Percentiles rank a stretch among this genome's conserved stretches.
phyloP scores from a whole-genome alignment of 2,329 filamentous ascomycete genomes.

The Claviceps capensis region DNA sequence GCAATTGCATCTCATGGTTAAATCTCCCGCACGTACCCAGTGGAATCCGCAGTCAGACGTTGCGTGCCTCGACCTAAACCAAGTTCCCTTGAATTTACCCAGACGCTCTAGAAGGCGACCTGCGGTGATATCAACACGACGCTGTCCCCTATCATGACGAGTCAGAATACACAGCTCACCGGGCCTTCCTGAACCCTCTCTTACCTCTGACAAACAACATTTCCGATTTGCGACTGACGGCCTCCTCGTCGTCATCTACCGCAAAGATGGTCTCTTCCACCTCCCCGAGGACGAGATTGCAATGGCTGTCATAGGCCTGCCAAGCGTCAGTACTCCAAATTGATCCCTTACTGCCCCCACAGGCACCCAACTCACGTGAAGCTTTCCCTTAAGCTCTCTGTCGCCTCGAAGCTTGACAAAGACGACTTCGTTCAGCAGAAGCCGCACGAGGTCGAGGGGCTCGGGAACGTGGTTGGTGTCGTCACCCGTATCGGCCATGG shows the following conservation, averaged over 20 bases:
- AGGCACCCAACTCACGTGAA: slow-evolving; percentile 52
- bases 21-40: background rate
- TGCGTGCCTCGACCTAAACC: background rate
- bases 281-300: slow-evolving; percentile 90
- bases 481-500: slow-evolving; percentile 76
- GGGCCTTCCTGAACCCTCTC: slow-evolving; percentile 33
- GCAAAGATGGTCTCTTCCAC: slow-evolving; percentile 96
- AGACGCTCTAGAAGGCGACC: slow-evolving; percentile 24
- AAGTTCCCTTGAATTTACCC: background rate
- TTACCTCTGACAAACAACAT: slow-evolving; percentile 87
- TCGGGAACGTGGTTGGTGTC: slow-evolving; percentile 64
- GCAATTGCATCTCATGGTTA: background rate
- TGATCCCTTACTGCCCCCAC: background rate
- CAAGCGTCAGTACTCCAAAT: background rate
- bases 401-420: slow-evolving; percentile 96
- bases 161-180: background rate
- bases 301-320: slow-evolving; percentile 96
- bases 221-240: slow-evolving; percentile 90
- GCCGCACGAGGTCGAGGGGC: slow-evolving; percentile 87
- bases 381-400: slow-evolving; percentile 82
- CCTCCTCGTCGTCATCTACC: slow-evolving; percentile 86
- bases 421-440: slow-evolving; percentile 89
- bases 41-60: background rate
- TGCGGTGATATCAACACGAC: slow-evolving; percentile 59
- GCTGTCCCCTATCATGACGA: slow-evolving; percentile 43